These are phyloP conservation scores for Cladosporium phlei DNA, from an alignment of 2,329 filamentous ascomycete genomes.

Conservation along the genomic window DNA sequence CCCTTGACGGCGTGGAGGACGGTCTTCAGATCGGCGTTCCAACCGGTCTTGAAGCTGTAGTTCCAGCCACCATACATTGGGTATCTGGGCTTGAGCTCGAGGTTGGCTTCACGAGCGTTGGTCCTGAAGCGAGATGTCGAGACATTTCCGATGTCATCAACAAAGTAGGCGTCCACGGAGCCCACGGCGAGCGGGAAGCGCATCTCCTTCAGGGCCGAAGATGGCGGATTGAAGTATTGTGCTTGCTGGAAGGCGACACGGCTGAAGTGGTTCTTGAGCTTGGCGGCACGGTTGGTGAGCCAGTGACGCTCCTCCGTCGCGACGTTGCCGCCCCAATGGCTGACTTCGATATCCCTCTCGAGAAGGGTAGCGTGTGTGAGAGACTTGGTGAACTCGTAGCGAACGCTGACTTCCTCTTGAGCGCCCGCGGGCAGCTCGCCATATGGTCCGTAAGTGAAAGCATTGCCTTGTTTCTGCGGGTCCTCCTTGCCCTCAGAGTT, in stretches of 20 bases:
- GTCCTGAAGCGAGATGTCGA: constrained; percentile 85
- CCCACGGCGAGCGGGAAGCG: constrained; percentile 74
- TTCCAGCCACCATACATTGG: constrained; percentile 98
- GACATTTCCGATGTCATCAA: constrained; percentile 93
- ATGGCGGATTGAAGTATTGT: constrained; percentile 62
- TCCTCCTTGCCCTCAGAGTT: constrained; percentile 59
- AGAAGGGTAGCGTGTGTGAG: constrained; percentile 72
- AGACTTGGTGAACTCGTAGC: constrained; percentile 94
- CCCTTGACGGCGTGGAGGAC: constrained; percentile 62
- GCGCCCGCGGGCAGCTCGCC: constrained; percentile 75
- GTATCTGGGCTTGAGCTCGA: constrained; percentile 90
- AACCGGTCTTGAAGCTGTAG: constrained; percentile 93
- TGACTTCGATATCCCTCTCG: constrained; percentile 90
- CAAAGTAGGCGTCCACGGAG: constrained; percentile 86
- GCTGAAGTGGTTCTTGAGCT: constrained; percentile 51
- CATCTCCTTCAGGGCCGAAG: constrained; percentile 74
- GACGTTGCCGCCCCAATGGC: constrained; percentile 95
- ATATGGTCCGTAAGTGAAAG: constrained; percentile 88
- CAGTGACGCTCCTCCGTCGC: constrained; percentile 93
- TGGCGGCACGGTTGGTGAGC: constrained; percentile 79
- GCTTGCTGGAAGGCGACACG: constrained; percentile 46
- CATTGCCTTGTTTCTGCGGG: constrained; percentile 77
- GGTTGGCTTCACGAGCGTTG: constrained; percentile 58
- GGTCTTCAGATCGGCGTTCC: constrained; percentile 78
- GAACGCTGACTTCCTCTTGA: constrained; percentile 65